Percentiles rank a stretch among this genome's conserved stretches.
Evolutionary conservation across 805 yeast genomes (phyloP).

Genomic region (Priceomyces fermenticarens): DNA sequence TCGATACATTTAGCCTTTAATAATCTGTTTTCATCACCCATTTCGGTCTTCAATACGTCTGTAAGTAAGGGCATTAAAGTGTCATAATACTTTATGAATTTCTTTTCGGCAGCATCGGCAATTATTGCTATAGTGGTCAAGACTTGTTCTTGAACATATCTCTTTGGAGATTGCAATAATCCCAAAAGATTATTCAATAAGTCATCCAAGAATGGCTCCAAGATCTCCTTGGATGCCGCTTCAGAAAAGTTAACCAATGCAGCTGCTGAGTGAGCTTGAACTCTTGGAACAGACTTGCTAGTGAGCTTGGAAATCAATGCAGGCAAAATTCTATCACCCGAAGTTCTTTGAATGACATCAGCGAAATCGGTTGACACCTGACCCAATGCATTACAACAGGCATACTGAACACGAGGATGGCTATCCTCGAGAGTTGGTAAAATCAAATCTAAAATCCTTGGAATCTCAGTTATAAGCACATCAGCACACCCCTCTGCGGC

Average conservation of each 20-base stretch:
- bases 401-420: constrained; percentile 95
- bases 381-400: constrained; percentile 94
- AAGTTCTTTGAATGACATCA: constrained; percentile 75
- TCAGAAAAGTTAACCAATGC: constrained; percentile 95
- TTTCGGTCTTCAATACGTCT: constrained; percentile 73
- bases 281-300: constrained; percentile 76
- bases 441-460: constrained; percentile 77
- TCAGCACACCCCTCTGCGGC: constrained; percentile 98
- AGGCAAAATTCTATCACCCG: constrained; percentile 79
- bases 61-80: constrained; percentile 88
- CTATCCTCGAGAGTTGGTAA: constrained; percentile 80
- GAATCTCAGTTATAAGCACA: constrained; percentile 76
- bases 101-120: constrained; percentile 92
- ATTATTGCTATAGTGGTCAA: constrained; percentile 94
- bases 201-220: constrained; percentile 91
- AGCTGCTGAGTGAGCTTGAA: constrained; percentile 98
- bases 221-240: constrained; percentile 78
- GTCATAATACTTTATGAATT: constrained; percentile 88
- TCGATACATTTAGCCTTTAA: constrained; percentile 93
- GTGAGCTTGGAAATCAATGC: constrained; percentile 81
- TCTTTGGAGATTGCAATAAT: constrained; percentile 77
- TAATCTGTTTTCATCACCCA: constrained; percentile 73
- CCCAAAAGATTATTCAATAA: constrained; percentile 71
- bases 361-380: constrained; percentile 97
- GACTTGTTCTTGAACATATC: constrained; percentile 96